A percentile compares a stretch with the other conserved stretches of the same genome.
phyloP scores from a whole-genome alignment of 2,329 filamentous ascomycete species.

The Metarhizium rileyi region DNA sequence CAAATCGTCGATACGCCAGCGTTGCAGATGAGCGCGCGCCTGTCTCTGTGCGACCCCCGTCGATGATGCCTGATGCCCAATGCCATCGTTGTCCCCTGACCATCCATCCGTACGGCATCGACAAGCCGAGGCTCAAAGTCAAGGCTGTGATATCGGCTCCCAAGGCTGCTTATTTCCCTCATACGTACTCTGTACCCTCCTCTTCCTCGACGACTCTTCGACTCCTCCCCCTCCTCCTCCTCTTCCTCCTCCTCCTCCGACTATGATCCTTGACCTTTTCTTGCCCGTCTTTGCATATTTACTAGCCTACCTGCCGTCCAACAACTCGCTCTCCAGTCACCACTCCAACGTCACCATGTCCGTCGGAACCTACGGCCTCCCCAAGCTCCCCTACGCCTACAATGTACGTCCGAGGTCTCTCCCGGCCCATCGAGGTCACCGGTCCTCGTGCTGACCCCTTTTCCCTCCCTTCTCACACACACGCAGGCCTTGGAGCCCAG shows the following conservation, averaged over 20 bases:
- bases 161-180: neutral
- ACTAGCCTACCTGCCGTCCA: neutral
- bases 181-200: neutral
- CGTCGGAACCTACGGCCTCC: slow-evolving; percentile 45
- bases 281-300: neutral
- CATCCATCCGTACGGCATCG: neutral
- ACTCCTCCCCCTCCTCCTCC: slow-evolving; percentile 3
- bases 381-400: slow-evolving; percentile 58
- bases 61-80: neutral
- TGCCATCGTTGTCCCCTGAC: neutral
- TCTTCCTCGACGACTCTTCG: neutral
- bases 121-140: no score
- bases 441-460: slow-evolving; percentile 31
- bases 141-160: neutral
- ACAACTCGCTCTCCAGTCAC: neutral
- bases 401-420: slow-evolving; percentile 43
- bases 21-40: neutral
- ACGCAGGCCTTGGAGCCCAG: slow-evolving; percentile 57
- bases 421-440: slow-evolving; percentile 6
- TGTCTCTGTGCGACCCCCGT: neutral
- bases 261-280: neutral
- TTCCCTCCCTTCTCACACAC: neutral
- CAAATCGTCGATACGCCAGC: neutral
- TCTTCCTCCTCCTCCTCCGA: neutral
- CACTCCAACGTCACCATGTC: slow-evolving; percentile 24